phyloP scores from a whole-genome alignment of 2,329 filamentous ascomycete species.

The Fusarium sp. region DNA sequence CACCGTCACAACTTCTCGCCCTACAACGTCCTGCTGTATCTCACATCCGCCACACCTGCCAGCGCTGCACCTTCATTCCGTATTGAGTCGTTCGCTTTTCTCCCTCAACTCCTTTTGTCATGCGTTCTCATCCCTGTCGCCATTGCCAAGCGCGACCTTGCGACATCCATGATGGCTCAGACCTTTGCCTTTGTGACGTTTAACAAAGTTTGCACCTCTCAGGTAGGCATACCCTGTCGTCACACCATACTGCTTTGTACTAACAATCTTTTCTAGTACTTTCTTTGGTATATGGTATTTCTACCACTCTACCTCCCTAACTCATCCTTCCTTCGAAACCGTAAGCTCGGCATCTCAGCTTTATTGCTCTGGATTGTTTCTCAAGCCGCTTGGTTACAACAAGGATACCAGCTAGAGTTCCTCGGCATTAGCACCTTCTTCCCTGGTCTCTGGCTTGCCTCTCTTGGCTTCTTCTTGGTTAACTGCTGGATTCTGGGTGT shows the following conservation, averaged over 20 bases:
- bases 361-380: conserved; percentile 79
- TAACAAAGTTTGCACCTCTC: conserved; percentile 98
- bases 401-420: conserved; percentile 82
- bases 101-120: conserved; percentile 87
- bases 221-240: conserved; percentile 68
- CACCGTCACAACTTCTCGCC: conserved; percentile 99
- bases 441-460: conserved; percentile 83
- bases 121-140: conserved; percentile 80
- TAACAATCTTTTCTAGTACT: conserved; percentile 74
- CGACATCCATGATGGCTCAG: conserved; percentile 89
- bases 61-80: conserved; percentile 52
- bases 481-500: conserved; percentile 91
- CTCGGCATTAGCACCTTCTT: conserved; percentile 85
- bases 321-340: conserved; percentile 76
- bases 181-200: conserved; percentile 98
- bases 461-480: conserved; percentile 82
- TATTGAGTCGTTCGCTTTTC: conserved; percentile 85
- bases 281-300: conserved; percentile 97
- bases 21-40: conserved; percentile 92
- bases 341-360: conserved; percentile 72
- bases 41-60: conserved; percentile 75
- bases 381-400: conserved; percentile 82
- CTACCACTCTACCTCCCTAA: conserved; percentile 88
- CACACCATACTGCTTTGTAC: background rate
- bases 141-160: conserved; percentile 83